Evolutionary conservation across 2,329 filamentous ascomycete species (phyloP), one percentile per base, ranked within the genome.

Genomic region (Madurella mycetomatis): DNA sequence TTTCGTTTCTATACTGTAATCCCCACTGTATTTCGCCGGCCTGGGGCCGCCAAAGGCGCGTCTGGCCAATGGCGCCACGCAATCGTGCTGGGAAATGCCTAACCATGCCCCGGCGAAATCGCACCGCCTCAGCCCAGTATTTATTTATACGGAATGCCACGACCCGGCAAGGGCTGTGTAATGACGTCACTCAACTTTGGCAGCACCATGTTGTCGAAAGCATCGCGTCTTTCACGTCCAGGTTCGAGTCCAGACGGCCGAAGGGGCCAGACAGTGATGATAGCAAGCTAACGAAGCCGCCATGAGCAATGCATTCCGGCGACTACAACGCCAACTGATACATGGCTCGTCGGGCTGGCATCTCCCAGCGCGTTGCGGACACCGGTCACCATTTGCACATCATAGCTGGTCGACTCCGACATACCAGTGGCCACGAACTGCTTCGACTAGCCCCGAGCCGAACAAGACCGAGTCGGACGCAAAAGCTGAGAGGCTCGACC

Each of bases 401-500:
- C 40, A 30, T 30, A 30, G 17, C 2, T 19, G 40, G 18, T 18
- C 15, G 39, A 19, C 39, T 17, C 34, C 34, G 7, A 25, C 30
- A 11, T 3, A 12, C 4, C 39, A 32, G 4, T 31, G 30, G 12
- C 15, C 11, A 15, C 47, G 42, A 13, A 3, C 13, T 2, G 12
- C 50, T 16, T 51, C 58, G 15, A 49, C 51, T 7, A 12, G 25
- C 25, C 25, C 30, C 3, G n/a, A 13, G 16, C 18, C 31, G 17
- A 47, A 39, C 51, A 41, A 40, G 50, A 63, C 47, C 25, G 47
- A 60, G 15, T 56, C 49, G 32, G 65, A 64, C 9, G 60, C 64
- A 44, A 67, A 67, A 47, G 65, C 66, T 17, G 67, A 62, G 48
- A 55, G 62, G 19, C 49, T 68, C 16, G 65, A 67, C 31, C 68